These are phyloP conservation scores for Trametes sp. DNA, from an alignment of 1,284 basidiomycete genomes.

Conservation along the genomic window DNA sequence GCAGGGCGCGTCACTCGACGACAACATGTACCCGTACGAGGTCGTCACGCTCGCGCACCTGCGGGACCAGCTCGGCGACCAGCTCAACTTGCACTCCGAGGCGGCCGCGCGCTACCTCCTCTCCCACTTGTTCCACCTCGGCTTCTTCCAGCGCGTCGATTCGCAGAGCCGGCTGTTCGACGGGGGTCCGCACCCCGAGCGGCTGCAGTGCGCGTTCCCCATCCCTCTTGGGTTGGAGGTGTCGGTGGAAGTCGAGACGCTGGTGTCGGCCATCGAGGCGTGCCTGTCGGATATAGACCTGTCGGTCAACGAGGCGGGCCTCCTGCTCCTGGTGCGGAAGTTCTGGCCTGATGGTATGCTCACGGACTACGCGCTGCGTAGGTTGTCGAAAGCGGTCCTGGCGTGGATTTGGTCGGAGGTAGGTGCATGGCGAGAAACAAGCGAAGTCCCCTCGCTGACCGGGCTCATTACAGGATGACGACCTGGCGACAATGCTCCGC, in stretches of 20 bases:
- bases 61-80: slow-evolving; percentile 64
- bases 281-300: slow-evolving; percentile 75
- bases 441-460: background rate
- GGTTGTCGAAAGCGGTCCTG: slow-evolving; percentile 60
- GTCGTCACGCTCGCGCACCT: slow-evolving; percentile 64
- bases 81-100: slow-evolving; percentile 64
- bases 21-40: slow-evolving; percentile 60
- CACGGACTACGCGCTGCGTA: slow-evolving; percentile 68
- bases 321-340: slow-evolving; percentile 67
- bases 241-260: slow-evolving; percentile 73
- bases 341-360: slow-evolving; percentile 78
- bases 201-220: slow-evolving; percentile 62
- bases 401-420: slow-evolving; percentile 75
- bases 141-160: slow-evolving; percentile 63
- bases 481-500: slow-evolving; percentile 64
- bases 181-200: slow-evolving; percentile 37
- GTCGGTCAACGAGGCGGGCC: slow-evolving; percentile 75
- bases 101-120: slow-evolving; percentile 60
- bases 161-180: slow-evolving; percentile 47
- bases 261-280: slow-evolving; percentile 76
- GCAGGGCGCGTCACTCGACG: slow-evolving; percentile 30
- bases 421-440: slow-evolving; percentile 21
- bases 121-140: slow-evolving; percentile 64
- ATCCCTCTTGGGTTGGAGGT: slow-evolving; percentile 76
- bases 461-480: slow-evolving; percentile 56